Evolutionary conservation across 2,329 filamentous ascomycete species (phyloP).

Genomic region (Penicillium sp.): DNA sequence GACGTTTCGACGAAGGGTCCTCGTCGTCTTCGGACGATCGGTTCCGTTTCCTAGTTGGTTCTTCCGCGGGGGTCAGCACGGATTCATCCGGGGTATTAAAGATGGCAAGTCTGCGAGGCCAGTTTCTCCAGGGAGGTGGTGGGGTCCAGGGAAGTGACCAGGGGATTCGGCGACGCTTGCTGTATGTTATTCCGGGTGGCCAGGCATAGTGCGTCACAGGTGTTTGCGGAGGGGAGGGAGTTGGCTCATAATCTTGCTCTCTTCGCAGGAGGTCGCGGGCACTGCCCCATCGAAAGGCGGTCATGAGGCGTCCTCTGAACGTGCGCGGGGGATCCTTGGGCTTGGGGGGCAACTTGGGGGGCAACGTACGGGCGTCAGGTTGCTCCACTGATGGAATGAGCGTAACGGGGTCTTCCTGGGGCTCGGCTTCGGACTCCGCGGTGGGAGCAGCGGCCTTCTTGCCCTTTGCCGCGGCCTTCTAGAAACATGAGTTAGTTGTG

Average conservation of each 20-base stretch:
- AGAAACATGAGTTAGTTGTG: neutral
- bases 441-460: neutral
- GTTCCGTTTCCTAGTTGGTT: conserved; percentile 2
- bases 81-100: neutral
- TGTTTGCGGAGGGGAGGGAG: neutral
- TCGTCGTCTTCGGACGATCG: neutral
- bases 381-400: neutral
- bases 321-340: neutral
- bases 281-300: neutral
- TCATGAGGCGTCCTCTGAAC: neutral
- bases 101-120: neutral
- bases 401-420: neutral
- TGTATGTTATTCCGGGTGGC: neutral
- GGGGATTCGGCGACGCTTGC: neutral
- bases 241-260: neutral
- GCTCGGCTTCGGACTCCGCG: neutral
- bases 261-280: neutral
- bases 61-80: neutral
- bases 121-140: neutral
- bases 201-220: neutral
- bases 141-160: conserved; percentile 3
- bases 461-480: neutral
- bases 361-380: conserved; percentile 1
- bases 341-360: neutral
- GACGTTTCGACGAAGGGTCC: neutral